Percentiles rank a stretch among this genome's conserved stretches.
These are phyloP conservation scores for Chalciporus piperatus DNA, from an alignment of 768 basidiomycete genomes.

Conservation along the genomic window DNA sequence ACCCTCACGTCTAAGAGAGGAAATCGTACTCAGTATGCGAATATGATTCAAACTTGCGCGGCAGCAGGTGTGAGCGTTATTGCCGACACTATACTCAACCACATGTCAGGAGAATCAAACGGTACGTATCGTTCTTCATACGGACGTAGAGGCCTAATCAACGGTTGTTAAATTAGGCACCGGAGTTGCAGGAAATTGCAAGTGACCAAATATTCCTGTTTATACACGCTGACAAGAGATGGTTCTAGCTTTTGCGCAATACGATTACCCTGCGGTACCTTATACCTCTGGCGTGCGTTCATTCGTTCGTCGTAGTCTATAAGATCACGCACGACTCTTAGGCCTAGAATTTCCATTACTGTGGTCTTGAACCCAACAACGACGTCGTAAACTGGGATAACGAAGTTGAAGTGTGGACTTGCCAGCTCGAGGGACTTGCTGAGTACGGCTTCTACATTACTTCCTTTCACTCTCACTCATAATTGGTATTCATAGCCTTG, in stretches of 20 bases:
- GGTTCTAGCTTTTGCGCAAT: background rate
- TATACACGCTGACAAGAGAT: background rate
- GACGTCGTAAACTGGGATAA: constrained; percentile 56
- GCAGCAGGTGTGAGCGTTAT: constrained; percentile 39
- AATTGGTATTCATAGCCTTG: constrained; percentile 40
- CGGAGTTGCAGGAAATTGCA: background rate
- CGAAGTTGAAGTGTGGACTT: constrained; percentile 47
- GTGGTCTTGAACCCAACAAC: constrained; percentile 51
- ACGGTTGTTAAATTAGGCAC: background rate
- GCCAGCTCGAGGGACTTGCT: constrained; percentile 37
- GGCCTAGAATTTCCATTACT: constrained; percentile 53
- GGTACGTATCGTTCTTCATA: constrained; percentile 29
- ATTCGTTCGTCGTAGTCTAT: background rate
- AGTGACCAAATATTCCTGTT: background rate
- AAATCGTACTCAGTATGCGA: constrained; percentile 46
- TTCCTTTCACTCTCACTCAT: background rate
- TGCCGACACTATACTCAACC: constrained; percentile 55
- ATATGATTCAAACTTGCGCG: constrained; percentile 40
- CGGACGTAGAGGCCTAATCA: background rate
- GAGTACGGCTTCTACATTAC: constrained; percentile 30
- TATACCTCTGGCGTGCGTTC: background rate
- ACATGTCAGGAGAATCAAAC: constrained; percentile 49
- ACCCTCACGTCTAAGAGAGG: constrained; percentile 65
- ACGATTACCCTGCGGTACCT: background rate
- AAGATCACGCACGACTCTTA: background rate